Evolutionary conservation across 345 rosid genomes (phyloP).

Genomic region (Salix koriyanagi): DNA sequence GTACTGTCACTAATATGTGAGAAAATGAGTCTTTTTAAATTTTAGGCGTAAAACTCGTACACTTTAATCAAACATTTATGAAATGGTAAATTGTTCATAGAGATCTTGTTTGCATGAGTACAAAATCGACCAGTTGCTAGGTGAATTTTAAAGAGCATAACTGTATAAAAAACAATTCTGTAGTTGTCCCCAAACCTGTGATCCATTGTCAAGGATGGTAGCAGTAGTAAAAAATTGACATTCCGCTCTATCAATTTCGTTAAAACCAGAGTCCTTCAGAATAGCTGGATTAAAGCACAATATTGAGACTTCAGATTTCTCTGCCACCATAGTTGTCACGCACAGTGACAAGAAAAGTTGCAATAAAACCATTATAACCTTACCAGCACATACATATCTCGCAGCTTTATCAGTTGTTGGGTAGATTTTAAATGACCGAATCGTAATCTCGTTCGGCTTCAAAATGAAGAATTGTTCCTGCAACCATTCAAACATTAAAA

Average conservation of each 20-base stretch:
- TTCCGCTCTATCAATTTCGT: slow-evolving; percentile 83
- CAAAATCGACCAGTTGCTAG: not conserved
- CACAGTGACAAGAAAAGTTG: not conserved
- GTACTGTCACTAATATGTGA: not conserved
- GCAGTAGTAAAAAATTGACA: slow-evolving; percentile 86
- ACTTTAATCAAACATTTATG: not conserved
- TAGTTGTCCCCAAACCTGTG: slow-evolving; percentile 49
- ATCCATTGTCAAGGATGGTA: slow-evolving; percentile 73
- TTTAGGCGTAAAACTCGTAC: not conserved
- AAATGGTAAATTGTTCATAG: not conserved
- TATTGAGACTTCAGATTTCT: slow-evolving; percentile 1
- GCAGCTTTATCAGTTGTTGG: slow-evolving; percentile 86
- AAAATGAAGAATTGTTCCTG: slow-evolving; percentile 91
- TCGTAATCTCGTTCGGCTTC: slow-evolving; percentile 59
- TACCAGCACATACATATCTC: slow-evolving; percentile 66
- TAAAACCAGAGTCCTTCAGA: slow-evolving; percentile 78
- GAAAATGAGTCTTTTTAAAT: too few species aligned
- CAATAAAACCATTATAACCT: slow-evolving; percentile 1
- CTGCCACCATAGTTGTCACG: slow-evolving; percentile 3
- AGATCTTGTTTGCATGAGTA: not conserved
- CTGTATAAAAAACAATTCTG: slow-evolving; percentile 2
- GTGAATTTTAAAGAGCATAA: not conserved
- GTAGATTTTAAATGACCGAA: slow-evolving; percentile 67
- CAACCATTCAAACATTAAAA: slow-evolving; percentile 13
- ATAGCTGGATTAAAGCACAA: slow-evolving; percentile 52